Evolutionary conservation across 495 filamentous ascomycete genomes (phyloP).

Genomic region (Aspergillus heteromorphus): DNA sequence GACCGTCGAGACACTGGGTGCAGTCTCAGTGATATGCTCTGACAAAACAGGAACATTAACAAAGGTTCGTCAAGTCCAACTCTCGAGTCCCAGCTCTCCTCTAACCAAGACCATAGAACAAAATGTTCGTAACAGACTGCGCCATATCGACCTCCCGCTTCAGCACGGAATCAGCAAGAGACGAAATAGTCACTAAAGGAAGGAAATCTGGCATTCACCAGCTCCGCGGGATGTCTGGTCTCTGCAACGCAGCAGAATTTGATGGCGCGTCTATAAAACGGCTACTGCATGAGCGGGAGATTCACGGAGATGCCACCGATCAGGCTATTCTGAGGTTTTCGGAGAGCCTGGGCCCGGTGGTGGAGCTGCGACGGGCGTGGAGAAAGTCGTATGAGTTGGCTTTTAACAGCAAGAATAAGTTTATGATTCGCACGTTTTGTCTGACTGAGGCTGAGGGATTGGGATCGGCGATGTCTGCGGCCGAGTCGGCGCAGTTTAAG

Average conservation of each 20-base stretch:
- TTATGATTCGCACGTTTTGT: conserved; percentile 47
- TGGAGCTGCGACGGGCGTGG: conserved; percentile 45
- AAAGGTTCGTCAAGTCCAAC: conserved; percentile 36
- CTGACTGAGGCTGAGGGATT: not conserved
- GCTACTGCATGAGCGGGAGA: conserved; percentile 47
- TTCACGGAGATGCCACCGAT: conserved; percentile 67
- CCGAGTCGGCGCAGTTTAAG: conserved; percentile 18
- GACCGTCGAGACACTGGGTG: conserved; percentile 65
- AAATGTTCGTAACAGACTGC: conserved; percentile 56
- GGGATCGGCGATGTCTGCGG: conserved; percentile 2
- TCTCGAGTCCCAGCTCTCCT: too few species aligned
- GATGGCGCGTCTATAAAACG: conserved; percentile 49
- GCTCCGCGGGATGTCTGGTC: conserved; percentile 44
- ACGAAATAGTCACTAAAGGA: conserved; percentile 21
- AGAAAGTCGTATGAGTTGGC: conserved; percentile 54
- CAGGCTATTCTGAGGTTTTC: conserved; percentile 62
- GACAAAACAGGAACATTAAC: conserved; percentile 69
- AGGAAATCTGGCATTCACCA: conserved; percentile 32
- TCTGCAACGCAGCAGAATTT: conserved; percentile 67
- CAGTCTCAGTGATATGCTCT: conserved; percentile 62
- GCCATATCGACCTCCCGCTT: conserved; percentile 14
- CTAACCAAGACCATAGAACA: conserved; percentile 34
- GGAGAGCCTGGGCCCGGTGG: conserved; percentile 42
- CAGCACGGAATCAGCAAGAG: conserved; percentile 34
- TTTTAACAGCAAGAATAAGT: conserved; percentile 75